A percentile compares a stretch with the other conserved stretches of the same genome.
Evolutionary conservation across 2,329 filamentous ascomycete species (phyloP).

Genomic region (Magnaporthiopsis rhizophila): DNA sequence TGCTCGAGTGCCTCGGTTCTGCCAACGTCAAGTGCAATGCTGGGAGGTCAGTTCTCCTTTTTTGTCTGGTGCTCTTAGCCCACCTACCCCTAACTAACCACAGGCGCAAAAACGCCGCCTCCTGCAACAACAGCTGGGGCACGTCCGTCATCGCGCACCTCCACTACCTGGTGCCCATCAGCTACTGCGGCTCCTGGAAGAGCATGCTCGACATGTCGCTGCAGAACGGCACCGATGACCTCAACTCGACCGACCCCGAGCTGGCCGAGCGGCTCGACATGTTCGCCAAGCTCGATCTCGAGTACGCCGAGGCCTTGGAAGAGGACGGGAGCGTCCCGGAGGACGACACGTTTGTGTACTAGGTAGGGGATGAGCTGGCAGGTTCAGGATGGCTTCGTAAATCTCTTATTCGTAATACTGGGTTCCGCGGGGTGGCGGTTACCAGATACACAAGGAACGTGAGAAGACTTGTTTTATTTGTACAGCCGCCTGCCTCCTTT

Average conservation of each 20-base stretch:
- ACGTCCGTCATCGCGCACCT: constrained; percentile 30
- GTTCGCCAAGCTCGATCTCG: constrained; percentile 7
- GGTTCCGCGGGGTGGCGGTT: no score
- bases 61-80: not conserved
- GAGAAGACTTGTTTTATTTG: no score
- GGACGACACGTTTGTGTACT: not conserved
- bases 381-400: no score
- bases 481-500: no score
- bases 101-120: not conserved
- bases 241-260: constrained; percentile 24
- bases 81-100: not conserved
- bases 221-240: constrained; percentile 15
- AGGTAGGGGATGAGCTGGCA: not conserved
- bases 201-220: constrained; percentile 19
- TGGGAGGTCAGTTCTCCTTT: constrained; percentile 22
- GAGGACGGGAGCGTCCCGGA: not conserved
- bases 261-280: constrained; percentile 18
- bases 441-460: no score
- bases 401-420: no score
- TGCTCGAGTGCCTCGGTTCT: constrained; percentile 41
- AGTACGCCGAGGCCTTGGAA: constrained; percentile 4
- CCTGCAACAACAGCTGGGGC: not conserved
- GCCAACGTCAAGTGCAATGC: constrained; percentile 36
- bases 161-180: constrained; percentile 39
- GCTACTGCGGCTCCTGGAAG: constrained; percentile 26